Evolutionary conservation across 305 asterid genomes (phyloP), one percentile per base, ranked within the genome.

Genomic region (Solanum hybrid): DNA sequence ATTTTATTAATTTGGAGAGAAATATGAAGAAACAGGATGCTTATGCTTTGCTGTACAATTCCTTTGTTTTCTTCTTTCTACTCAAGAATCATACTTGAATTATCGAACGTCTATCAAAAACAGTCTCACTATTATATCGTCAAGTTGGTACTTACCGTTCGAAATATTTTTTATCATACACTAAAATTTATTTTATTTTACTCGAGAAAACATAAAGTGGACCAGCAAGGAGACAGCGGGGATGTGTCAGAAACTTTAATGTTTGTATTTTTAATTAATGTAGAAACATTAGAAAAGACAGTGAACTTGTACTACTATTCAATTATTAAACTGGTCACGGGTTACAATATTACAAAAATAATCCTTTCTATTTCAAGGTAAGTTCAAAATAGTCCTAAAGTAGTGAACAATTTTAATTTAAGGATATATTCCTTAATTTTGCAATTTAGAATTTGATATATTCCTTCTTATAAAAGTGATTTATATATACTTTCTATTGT

Each of bases 181-280:
- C 68, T 51, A 51, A 51, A 51, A 51, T 15, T 15, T 15, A 15
- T 51, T 51, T 51, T 87, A 37, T 15, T 37, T 87, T 37, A 79
- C 20, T 33, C 32, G 11, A 32, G 37, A 13, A 70, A 88, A 73
- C 22, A 76, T 88, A 31, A 38, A 32, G 70, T 10, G 85, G 70
- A 79, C 41, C 87, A 85, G 13, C 83, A 38, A 87, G 57, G 45
- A 70, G 92, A 88, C 89, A 89, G 92, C 80, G 51, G 14, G 68
- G 89, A 83, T 15, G 88, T 93, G 93, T 91, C 92, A 90, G 93
- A 38, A 89, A 22, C 88, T 88, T 93, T 88, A 90, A 88, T 83
- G 70, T 73, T 26, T 32, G 51, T 79, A 17, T 73, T 37, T 86
- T 36, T 9, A 1, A 68, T 10, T 24, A 10, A 37, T 22, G 26